Conservation (phyloP, 805 yeast genomes). For the Brettanomyces sp. region DNA sequence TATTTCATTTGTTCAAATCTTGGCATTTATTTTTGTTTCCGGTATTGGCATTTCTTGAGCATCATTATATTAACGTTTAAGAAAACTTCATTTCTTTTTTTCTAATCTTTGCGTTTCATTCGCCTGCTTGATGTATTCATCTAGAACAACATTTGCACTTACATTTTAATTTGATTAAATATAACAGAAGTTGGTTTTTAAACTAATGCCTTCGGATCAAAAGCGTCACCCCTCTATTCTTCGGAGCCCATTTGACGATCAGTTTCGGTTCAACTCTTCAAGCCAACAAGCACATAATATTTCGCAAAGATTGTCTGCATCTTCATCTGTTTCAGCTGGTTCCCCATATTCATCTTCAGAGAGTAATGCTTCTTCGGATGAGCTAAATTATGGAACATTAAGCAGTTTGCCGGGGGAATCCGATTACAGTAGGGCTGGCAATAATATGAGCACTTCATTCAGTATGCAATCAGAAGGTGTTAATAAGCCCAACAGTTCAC, state of each 20-base stretch:
- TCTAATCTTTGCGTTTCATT: no score
- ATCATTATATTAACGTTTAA: no score
- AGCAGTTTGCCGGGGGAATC: neutral
- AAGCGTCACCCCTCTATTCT: neutral
- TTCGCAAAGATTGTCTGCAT: neutral
- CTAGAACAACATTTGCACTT: neutral
- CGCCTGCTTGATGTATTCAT: no score
- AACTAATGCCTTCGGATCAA: neutral
- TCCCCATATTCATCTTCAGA: slow-evolving; percentile 4
- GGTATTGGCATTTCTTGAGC: no score
- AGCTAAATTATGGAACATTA: neutral
- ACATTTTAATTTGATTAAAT: neutral
- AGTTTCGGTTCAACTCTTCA: slow-evolving; percentile 2
- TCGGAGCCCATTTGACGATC: slow-evolving; percentile 9
- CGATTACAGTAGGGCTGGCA: neutral
- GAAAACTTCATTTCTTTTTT: no score
- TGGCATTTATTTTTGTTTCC: no score
- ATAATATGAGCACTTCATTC: neutral
- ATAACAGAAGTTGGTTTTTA: neutral
- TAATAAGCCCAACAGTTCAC: no score
- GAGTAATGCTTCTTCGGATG: neutral
- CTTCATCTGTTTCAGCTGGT: neutral
- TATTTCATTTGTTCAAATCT: no score
- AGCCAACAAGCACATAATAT: no score
- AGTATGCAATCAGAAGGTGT: no score